These are phyloP conservation scores for Fusarium nurragi DNA, from an alignment of 2,329 filamentous ascomycete species.

Conservation along the genomic window DNA sequence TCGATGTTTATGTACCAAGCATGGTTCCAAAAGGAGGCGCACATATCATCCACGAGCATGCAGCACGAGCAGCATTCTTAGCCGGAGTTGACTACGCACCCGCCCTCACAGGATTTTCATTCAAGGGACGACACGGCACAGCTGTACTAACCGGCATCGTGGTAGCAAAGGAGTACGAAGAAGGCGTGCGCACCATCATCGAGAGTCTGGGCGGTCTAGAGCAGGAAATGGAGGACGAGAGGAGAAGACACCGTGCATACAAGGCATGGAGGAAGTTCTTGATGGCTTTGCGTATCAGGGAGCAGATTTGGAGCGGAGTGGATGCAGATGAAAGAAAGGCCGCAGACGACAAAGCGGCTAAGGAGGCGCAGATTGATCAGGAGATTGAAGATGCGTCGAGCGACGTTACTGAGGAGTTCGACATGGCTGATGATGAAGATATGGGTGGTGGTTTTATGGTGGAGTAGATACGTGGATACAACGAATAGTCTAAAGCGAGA, in stretches of 20 bases:
- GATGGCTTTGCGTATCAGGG: conserved; percentile 78
- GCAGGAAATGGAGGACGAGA: conserved; percentile 71
- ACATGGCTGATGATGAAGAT: conserved; percentile 54
- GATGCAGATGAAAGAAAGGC: conserved; percentile 57
- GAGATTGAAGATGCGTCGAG: conserved; percentile 50
- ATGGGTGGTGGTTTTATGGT: conserved; percentile 59
- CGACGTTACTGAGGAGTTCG: conserved; percentile 56
- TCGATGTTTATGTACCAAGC: conserved; percentile 89
- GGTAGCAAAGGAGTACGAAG: conserved; percentile 74
- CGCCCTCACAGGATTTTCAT: conserved; percentile 89
- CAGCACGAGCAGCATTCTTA: conserved; percentile 76
- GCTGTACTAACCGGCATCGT: conserved; percentile 83
- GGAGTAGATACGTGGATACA: conserved; percentile 42
- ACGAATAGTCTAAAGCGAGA: background rate
- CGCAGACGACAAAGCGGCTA: conserved; percentile 50
- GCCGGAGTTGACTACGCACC: conserved; percentile 87
- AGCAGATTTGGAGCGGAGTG: conserved; percentile 73
- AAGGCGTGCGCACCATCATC: conserved; percentile 77
- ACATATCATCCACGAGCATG: conserved; percentile 71
- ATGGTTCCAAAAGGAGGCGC: conserved; percentile 88
- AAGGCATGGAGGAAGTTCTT: conserved; percentile 75
- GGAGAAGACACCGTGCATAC: conserved; percentile 76
- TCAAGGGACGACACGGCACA: conserved; percentile 85
- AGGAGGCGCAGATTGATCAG: conserved; percentile 51
- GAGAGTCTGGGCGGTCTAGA: conserved; percentile 73